Evolutionary conservation across 768 basidiomycete genomes (phyloP).

Genomic region (Mycena sanguinolenta): DNA sequence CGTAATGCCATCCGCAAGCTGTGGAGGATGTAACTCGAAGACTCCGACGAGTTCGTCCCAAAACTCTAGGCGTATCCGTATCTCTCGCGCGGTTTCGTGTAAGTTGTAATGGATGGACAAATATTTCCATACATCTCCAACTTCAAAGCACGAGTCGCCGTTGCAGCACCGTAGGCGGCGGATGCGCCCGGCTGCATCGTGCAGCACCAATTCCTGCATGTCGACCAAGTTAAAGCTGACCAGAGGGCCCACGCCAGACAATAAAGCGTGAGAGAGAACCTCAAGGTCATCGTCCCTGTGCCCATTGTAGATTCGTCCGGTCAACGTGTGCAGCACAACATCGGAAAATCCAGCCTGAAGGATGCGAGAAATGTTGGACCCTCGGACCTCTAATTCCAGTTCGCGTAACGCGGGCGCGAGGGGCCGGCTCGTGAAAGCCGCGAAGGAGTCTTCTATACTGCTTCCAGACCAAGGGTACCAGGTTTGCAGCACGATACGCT

Average conservation of each 20-base stretch:
- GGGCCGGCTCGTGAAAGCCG: background rate
- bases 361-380: background rate
- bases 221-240: background rate
- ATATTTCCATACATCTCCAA: constrained; percentile 3
- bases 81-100: constrained; percentile 19
- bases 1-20: background rate
- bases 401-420: constrained; percentile 19
- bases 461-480: background rate
- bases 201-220: background rate
- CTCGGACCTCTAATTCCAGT: background rate
- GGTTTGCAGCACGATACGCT: constrained; percentile 6
- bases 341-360: constrained; percentile 11
- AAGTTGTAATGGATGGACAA: constrained; percentile 5
- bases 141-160: background rate
- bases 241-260: constrained; percentile 1
- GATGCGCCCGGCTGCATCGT: constrained; percentile 1
- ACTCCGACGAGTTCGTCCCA: background rate
- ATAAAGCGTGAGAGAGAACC: background rate
- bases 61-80: background rate
- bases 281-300: background rate
- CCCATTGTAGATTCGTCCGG: background rate
- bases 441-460: background rate
- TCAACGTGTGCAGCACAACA: constrained; percentile 2
- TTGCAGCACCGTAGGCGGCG: constrained; percentile 18
- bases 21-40: background rate